Base-by-base conservation (phyloP, 1,284 basidiomycete genomes). In the Cryptococcus amylolentus region DNA sequence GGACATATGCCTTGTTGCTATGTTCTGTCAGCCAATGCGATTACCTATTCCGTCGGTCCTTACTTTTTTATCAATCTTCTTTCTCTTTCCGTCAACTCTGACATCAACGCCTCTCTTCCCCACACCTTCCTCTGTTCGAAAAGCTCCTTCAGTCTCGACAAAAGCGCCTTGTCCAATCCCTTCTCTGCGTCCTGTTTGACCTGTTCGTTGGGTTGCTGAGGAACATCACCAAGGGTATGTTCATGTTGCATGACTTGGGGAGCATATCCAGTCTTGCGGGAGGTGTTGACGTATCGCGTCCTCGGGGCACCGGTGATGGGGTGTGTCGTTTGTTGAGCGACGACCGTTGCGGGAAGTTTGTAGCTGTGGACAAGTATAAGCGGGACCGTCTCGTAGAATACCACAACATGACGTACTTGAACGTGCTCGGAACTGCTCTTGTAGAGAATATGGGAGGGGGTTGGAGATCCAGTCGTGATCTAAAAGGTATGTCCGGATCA, bases 81-180 rank as follows among this genome's bases (percentile, higher is more conserved):
- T 90, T 89, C 89, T 89, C 62, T 84, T 78, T 39, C 90, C 81
- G 61, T 87, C 28, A 16, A 51, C 41, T 39, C 31, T 35, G 16
- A 58, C 57, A 52, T 51, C 26, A 41, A 37, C 13, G 55, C 16
- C 31, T 58, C 57, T 31, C 45, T 39, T 31, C 45, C 31, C 94
- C 95, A 98, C 18, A 96, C 80, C 0, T 94, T 91, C 23, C 95
- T 82, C 58, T 87, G 79, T 44, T 80, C 76, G 42, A 82, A 65
- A 5, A 78, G 60, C 72, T 82, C 78, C 62, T 82, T 74, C n/a
- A 91, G 70, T 60, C 80, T 82, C 31, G 81, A 78, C 28, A 89
- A 67, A 9, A 91, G 78, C 8, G 75, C 77, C 52, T 81, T 76
- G 65, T 88, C 85, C n/a, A 86, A 81, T 62, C 84, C 64, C 10